phyloP scores from a whole-genome alignment of 2,329 filamentous ascomycete genomes.

The Chrysoporthe deuterocubensis region DNA sequence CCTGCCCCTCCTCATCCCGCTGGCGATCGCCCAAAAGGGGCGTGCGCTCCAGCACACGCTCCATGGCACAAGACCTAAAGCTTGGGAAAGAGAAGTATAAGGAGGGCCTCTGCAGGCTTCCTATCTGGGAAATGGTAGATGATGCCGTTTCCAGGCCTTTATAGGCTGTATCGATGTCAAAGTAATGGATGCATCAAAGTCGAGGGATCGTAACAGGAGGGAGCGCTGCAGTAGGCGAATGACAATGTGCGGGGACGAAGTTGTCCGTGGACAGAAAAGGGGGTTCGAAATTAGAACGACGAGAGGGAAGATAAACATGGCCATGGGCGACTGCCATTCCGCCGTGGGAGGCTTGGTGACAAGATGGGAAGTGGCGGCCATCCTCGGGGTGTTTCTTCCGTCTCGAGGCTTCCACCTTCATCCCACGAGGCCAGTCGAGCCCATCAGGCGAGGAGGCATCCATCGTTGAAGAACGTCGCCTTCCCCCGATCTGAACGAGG shows the following conservation, averaged over 20 bases:
- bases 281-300: too few species aligned
- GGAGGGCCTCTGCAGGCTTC: constrained; percentile 10
- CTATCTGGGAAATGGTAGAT: constrained; percentile 4
- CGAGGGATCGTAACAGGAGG: not conserved
- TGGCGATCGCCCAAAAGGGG: constrained; percentile 29
- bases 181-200: constrained; percentile 19
- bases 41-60: constrained; percentile 29
- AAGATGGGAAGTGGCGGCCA: not conserved
- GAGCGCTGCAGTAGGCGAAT: not conserved
- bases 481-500: not conserved
- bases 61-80: constrained; percentile 24
- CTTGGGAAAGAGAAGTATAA: constrained; percentile 25
- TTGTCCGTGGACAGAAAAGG: not conserved
- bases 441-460: not conserved
- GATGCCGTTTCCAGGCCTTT: constrained; percentile 20
- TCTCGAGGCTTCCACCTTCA: not conserved
- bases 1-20: constrained; percentile 26
- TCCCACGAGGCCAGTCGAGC: not conserved
- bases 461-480: not conserved
- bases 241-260: not conserved
- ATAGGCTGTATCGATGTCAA: constrained; percentile 19
- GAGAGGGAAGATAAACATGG: constrained; percentile 11
- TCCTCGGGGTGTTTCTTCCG: not conserved
- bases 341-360: not conserved
- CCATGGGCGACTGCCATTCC: constrained; percentile 4